phyloP scores from a whole-genome alignment of 345 rosid species.

The Rhizophora mangle region DNA sequence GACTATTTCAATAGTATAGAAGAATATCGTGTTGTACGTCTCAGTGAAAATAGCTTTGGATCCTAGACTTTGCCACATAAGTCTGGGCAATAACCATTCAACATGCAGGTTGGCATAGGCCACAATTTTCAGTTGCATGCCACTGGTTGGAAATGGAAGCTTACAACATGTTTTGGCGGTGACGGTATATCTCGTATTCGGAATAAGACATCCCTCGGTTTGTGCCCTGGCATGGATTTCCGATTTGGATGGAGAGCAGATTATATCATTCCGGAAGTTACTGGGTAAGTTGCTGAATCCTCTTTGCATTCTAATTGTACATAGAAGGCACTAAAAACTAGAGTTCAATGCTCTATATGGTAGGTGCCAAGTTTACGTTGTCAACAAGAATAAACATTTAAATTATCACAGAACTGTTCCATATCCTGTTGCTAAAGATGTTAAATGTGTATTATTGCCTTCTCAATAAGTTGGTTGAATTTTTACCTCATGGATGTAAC shows the following conservation, averaged over 20 bases:
- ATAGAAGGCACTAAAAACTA: slow-evolving; percentile 7
- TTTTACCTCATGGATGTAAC: slow-evolving; percentile 18
- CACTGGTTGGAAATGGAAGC: slow-evolving; percentile 89
- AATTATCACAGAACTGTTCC: too few relatives aligned
- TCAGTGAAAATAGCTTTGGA: too few relatives aligned
- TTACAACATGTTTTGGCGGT: slow-evolving; percentile 80
- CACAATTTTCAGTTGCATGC: slow-evolving; percentile 77
- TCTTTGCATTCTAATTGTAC: slow-evolving; percentile 2
- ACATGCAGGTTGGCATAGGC: slow-evolving; percentile 69
- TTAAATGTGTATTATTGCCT: background rate
- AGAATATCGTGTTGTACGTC: background rate
- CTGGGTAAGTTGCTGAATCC: slow-evolving; percentile 56
- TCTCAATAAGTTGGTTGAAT: too few relatives aligned
- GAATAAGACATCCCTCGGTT: slow-evolving; percentile 75
- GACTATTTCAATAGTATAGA: background rate
- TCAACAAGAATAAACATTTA: too few relatives aligned
- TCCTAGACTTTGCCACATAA: background rate
- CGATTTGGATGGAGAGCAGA: slow-evolving; percentile 93
- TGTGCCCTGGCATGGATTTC: slow-evolving; percentile 77
- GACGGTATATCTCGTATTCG: slow-evolving; percentile 74
- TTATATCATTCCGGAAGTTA: slow-evolving; percentile 77
- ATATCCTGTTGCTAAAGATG: background rate
- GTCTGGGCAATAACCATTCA: background rate
- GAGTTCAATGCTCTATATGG: background rate
- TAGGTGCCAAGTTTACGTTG: too few relatives aligned